A percentile compares a stretch with the other conserved stretches of the same genome.
phyloP scores from a whole-genome alignment of 805 yeast genomes.

The Candida qinlingensis region DNA sequence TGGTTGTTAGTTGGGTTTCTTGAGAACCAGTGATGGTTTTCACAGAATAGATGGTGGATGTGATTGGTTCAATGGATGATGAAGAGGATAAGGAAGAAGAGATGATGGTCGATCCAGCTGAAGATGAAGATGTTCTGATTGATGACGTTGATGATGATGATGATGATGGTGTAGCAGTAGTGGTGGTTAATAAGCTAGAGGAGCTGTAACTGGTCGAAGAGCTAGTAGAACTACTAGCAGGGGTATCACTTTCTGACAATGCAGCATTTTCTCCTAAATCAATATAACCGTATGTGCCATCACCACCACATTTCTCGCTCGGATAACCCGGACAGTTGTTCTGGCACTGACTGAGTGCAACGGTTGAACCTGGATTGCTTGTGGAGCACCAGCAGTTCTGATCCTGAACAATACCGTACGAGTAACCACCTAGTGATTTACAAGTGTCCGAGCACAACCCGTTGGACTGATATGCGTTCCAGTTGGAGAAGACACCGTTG shows the following conservation, averaged over 20 bases:
- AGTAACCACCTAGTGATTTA: constrained; percentile 28
- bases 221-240: constrained; percentile 7
- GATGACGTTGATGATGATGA: constrained; percentile 1
- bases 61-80: constrained; percentile 18
- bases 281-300: constrained; percentile 51
- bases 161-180: constrained; percentile 12
- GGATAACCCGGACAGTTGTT: constrained; percentile 41
- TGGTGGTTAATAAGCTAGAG: constrained; percentile 1
- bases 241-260: neutral
- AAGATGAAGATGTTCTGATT: constrained; percentile 1
- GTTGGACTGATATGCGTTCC: constrained; percentile 32
- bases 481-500: constrained; percentile 28
- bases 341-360: constrained; percentile 27
- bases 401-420: constrained; percentile 50
- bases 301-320: constrained; percentile 38
- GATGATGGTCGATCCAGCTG: neutral
- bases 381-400: constrained; percentile 60
- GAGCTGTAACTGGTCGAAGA: neutral
- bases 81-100: constrained; percentile 3
- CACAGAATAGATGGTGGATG: constrained; percentile 31
- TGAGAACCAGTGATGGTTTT: constrained; percentile 31
- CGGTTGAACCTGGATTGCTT: constrained; percentile 39
- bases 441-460: constrained; percentile 51
- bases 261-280: constrained; percentile 29
- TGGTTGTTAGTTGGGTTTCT: constrained; percentile 22